These are phyloP conservation scores for Aspergillus fumigatiaffinis DNA, from an alignment of 2,329 filamentous ascomycete genomes.

Conservation along the genomic window DNA sequence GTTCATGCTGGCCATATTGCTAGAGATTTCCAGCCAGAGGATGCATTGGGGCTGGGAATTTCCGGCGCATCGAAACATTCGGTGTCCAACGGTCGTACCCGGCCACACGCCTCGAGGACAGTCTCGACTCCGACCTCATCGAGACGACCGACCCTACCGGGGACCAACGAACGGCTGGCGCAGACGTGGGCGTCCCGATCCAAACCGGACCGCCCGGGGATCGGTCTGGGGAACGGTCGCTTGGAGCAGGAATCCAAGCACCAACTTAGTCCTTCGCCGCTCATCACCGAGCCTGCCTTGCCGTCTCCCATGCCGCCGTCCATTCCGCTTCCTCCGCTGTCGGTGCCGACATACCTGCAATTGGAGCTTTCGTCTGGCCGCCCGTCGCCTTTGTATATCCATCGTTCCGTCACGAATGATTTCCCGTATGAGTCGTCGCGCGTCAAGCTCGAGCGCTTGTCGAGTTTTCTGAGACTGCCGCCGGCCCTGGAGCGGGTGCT, in stretches of 20 bases:
- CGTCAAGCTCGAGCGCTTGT: conserved; percentile 84
- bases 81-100: conserved; percentile 24
- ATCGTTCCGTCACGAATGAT: conserved; percentile 53
- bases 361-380: conserved; percentile 59
- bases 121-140: conserved; percentile 35
- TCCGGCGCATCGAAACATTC: conserved; percentile 12
- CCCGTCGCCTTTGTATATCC: conserved; percentile 61
- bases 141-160: conserved; percentile 27
- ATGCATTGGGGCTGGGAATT: conserved; percentile 16
- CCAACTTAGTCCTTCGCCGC: conserved; percentile 20
- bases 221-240: conserved; percentile 10
- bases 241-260: conserved; percentile 32
- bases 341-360: conserved; percentile 63
- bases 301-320: conserved; percentile 49
- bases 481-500: conserved; percentile 78
- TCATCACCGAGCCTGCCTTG: conserved; percentile 28
- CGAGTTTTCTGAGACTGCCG: conserved; percentile 82
- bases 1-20: too few species aligned
- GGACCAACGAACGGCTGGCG: conserved; percentile 28
- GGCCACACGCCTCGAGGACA: conserved; percentile 29
- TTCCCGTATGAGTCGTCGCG: conserved; percentile 87
- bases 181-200: conserved; percentile 32
- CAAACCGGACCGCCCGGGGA: conserved; percentile 29
- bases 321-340: conserved; percentile 59
- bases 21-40: not conserved